phyloP scores from a whole-genome alignment of 495 filamentous ascomycete genomes.

The Aspergillus heteromorphus region DNA sequence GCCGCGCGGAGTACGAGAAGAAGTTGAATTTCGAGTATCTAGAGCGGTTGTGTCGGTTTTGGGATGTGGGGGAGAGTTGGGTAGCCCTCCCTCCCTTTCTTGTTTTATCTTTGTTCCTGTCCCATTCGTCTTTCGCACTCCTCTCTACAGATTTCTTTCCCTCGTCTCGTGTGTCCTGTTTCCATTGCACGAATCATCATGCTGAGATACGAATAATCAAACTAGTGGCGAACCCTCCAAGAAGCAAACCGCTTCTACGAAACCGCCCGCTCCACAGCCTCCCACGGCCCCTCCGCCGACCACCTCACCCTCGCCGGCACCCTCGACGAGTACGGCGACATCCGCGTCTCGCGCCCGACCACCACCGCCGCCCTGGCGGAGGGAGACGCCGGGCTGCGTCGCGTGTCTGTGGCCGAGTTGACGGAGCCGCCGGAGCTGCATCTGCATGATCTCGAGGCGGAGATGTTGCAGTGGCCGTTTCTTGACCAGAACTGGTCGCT shows the following conservation, averaged over 20 bases:
- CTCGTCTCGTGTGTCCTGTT: background rate
- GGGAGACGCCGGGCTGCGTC: background rate
- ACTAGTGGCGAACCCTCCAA: conserved; percentile 40
- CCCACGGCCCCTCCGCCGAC: conserved; percentile 14
- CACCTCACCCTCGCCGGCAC: conserved; percentile 33
- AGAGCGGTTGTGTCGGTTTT: conserved; percentile 32
- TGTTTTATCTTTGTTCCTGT: background rate
- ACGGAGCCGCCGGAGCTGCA: conserved; percentile 9
- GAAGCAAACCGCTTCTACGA: conserved; percentile 41
- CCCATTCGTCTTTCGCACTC: too few species aligned
- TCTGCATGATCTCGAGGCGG: conserved; percentile 30
- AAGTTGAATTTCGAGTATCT: conserved; percentile 32
- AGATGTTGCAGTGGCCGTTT: conserved; percentile 44
- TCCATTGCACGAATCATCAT: background rate
- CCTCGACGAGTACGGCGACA: conserved; percentile 42
- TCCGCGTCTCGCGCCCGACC: conserved; percentile 22
- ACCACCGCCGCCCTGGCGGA: background rate
- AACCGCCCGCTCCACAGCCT: conserved; percentile 28
- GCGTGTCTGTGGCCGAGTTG: background rate
- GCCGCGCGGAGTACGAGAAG: conserved; percentile 35
- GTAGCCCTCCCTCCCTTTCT: conserved; percentile 13
- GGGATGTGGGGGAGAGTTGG: conserved; percentile 40
- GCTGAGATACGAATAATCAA: background rate
- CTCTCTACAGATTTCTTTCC: too few species aligned
- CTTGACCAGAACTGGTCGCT: conserved; percentile 39